A percentile compares a stretch with the other conserved stretches of the same genome.
Evolutionary conservation across 768 basidiomycete species (phyloP).

Genomic region (Austroboletus eburneus): DNA sequence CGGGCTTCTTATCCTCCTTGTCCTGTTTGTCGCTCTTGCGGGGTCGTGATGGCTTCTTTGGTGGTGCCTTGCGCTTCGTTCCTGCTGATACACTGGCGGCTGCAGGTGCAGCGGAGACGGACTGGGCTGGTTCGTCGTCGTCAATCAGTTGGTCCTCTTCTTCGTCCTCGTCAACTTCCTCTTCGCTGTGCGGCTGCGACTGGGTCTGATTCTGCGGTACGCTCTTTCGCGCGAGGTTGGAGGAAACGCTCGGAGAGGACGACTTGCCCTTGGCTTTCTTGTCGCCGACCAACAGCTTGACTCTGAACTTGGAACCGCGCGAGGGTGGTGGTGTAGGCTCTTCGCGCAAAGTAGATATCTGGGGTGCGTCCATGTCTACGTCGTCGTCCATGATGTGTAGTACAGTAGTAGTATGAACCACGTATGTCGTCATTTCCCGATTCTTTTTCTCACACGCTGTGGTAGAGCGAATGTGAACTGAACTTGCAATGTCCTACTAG

Average conservation of each 20-base stretch:
- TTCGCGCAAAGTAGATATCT: constrained; percentile 73
- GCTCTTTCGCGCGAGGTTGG: constrained; percentile 18
- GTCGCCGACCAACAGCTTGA: constrained; percentile 50
- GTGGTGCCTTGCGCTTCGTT: constrained; percentile 47
- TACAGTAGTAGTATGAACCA: too few species aligned
- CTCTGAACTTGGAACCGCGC: constrained; percentile 38
- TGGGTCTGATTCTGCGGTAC: constrained; percentile 15
- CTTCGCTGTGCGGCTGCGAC: constrained; percentile 31
- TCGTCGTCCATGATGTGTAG: constrained; percentile 40
- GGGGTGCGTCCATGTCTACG: constrained; percentile 74
- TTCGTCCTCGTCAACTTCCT: constrained; percentile 59
- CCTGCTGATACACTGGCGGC: constrained; percentile 31
- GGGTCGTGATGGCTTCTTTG: constrained; percentile 46
- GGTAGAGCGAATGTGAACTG: neutral
- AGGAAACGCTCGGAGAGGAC: constrained; percentile 28
- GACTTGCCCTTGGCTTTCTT: constrained; percentile 35
- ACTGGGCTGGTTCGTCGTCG: constrained; percentile 43
- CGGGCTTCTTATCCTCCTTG: constrained; percentile 44
- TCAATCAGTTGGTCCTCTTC: constrained; percentile 82
- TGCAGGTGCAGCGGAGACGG: constrained; percentile 25
- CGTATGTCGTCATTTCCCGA: constrained; percentile 2
- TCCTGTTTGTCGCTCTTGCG: constrained; percentile 50
- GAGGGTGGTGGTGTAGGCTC: constrained; percentile 66
- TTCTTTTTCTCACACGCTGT: constrained; percentile 15
- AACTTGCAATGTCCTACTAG: too few species aligned